Base-by-base conservation (phyloP, 371 early-diverging fungal species). In the Blastocladiella emersonii region DNA sequence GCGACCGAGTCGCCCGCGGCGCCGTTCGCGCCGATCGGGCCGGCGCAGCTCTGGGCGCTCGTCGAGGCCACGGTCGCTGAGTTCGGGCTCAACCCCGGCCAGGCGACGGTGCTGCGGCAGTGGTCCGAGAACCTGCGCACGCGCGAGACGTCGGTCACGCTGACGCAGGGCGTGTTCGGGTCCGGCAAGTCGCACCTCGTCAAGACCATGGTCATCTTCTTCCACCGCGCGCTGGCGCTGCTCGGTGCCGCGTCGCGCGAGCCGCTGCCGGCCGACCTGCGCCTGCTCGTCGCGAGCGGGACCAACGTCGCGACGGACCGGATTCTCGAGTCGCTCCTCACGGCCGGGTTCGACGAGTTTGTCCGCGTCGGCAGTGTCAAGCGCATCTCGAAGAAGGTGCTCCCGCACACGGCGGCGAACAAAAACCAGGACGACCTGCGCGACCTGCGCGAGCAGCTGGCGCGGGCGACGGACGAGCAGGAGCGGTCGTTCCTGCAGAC, bases 301-400 rank as follows among this genome's bases (percentile, higher is more conserved):
- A 85, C 87, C 73, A 89, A 88, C 67, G 90, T 92, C 7, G 95
- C 95, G 6, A 94, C 94, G 3, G 95, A 94, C 70, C 81, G 90
- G 43, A 87, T 94, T 57, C 71, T 94, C 30, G 66, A 65, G 68
- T 80, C 64, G n/a, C 66, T 92, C 25, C 61, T 90, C 12, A 78
- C 83, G 32, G 77, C 89, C 0, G 87, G 84, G 1, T 94, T 85
- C 64, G 80, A 74, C 56, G 73, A 84, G 19, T 91, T 94, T 75
- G 78, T 90, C 30, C 81, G 95, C 4, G 84, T 94, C 17, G 95
- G 95, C 34, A 92, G 86, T 64, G 59, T 91, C 62, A 87, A 87
- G 66, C 89, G 89, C 67, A 89, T 94, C 23, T 76, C 85, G 15
- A 82, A 82, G 56, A 71, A 67, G 30, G 66, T 90, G 21, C 68